phyloP scores from a whole-genome alignment of 108 stramenopile species.

The Cyclotella cryptica region DNA sequence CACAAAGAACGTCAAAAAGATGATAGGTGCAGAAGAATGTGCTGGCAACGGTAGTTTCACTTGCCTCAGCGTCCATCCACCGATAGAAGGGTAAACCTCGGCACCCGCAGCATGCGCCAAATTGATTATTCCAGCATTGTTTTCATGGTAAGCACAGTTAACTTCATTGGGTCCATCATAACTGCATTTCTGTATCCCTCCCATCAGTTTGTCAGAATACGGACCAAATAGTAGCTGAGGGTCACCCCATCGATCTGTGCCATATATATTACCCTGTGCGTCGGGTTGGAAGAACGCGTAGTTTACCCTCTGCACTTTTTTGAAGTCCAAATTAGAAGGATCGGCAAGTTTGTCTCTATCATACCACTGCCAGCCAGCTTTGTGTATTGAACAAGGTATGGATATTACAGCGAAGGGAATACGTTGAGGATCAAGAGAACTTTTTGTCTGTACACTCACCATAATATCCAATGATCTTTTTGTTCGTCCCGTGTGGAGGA shows the following conservation, averaged over 20 bases:
- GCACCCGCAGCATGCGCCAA: conserved; percentile 39
- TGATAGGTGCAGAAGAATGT: not conserved
- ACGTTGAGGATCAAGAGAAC: not conserved
- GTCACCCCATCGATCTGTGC: conserved; percentile 46
- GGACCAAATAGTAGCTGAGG: conserved; percentile 45
- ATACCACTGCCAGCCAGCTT: conserved; percentile 53
- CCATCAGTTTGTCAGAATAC: conserved; percentile 19
- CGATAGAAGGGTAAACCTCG: conserved; percentile 53
- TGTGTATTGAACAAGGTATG: not conserved
- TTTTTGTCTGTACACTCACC: conserved; percentile 1
- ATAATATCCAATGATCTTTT: conserved; percentile 46
- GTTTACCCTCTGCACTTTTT: conserved; percentile 42
- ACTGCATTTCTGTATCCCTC: conserved; percentile 39
- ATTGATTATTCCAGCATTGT: conserved; percentile 36
- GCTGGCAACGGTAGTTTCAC: too few relatives aligned
- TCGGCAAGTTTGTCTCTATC: conserved; percentile 43
- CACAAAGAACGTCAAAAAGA: not conserved
- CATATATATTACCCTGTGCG: conserved; percentile 27
- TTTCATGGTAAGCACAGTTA: conserved; percentile 39
- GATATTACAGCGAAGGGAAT: not conserved
- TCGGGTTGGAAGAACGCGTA: conserved; percentile 52
- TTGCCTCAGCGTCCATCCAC: conserved; percentile 46
- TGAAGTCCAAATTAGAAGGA: conserved; percentile 46
- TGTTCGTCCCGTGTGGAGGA: conserved; percentile 25
- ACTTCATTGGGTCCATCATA: conserved; percentile 40